Base-by-base conservation (phyloP, 805 yeast species). In the Kluyveromyces starmeri region DNA sequence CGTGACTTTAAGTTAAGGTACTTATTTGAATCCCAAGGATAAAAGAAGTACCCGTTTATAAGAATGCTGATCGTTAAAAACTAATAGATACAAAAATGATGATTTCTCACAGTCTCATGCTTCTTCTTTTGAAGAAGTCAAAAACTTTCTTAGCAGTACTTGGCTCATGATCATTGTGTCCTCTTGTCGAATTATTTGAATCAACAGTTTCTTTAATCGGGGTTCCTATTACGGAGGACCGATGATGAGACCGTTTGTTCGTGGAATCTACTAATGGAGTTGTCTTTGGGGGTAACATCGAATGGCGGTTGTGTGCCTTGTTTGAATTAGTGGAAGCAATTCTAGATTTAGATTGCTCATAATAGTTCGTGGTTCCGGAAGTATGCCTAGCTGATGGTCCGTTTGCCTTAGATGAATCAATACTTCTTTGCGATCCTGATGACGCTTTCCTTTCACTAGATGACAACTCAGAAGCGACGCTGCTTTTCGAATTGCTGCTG, bases 61-160 rank as follows among this genome's bases (percentile, higher is more conserved):
- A n/a, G n/a, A n/a, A n/a, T n/a, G n/a, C n/a, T n/a, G n/a, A n/a
- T n/a, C n/a, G n/a, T 20, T 11, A 20, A 8, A 20, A 8, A 20
- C 11, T 8, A 20, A 8, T 8, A 20, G 23, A 20, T 20, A 8
- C 23, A 20, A 20, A 20, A 20, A 20, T 20, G 11, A 8, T 8
- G 10, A 8, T 8, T 10, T 7, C 13, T 30, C 29, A 37, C 12
- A 48, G 20, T 41, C 55, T 48, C 58, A 62, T 54, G 43, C 70
- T 73, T 59, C 83, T 71, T 58, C 88, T 70, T 52, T 78, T 78
- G 64, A 80, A 79, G 53, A 80, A 80, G 54, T 79, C 88, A 70
- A 80, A 73, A 7, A 80, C 86, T 47, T 75, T 75, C 51, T 77
- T 74, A 4, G 92, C 85, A 2, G 92, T 79, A 31, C 86, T 77